Evolutionary conservation across 176 grass and related monocot genomes (phyloP).

Genomic region (Oryza meyeriana): DNA sequence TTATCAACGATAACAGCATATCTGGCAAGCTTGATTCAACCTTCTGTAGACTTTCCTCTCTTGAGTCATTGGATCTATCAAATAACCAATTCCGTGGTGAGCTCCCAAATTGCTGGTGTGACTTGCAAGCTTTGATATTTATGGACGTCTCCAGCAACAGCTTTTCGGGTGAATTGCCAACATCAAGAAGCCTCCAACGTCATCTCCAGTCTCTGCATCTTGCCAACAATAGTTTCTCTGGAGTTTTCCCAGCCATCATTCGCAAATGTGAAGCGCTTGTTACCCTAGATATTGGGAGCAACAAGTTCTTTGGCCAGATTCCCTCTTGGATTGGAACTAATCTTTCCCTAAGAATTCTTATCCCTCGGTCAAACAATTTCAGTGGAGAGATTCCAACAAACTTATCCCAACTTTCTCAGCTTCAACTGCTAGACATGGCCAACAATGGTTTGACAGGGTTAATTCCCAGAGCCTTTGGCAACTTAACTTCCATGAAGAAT

Average conservation of each 20-base stretch:
- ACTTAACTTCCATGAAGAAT: neutral
- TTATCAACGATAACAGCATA: no score
- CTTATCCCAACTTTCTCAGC: neutral
- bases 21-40: no score
- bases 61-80: neutral
- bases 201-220: neutral
- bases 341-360: neutral
- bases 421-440: neutral
- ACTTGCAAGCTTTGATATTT: neutral
- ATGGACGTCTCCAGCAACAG: neutral
- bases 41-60: neutral
- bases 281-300: conserved; percentile 14
- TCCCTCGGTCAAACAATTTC: neutral
- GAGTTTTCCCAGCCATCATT: neutral
- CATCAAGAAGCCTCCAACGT: neutral
- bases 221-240: neutral
- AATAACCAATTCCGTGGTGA: neutral
- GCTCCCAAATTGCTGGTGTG: conserved; percentile 12
- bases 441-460: neutral
- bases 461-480: neutral
- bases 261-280: neutral
- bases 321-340: neutral
- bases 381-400: neutral
- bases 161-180: neutral
- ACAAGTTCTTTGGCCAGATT: neutral